Conservation (phyloP, 208 protist species). For the Trypanosoma platydactyli region DNA sequence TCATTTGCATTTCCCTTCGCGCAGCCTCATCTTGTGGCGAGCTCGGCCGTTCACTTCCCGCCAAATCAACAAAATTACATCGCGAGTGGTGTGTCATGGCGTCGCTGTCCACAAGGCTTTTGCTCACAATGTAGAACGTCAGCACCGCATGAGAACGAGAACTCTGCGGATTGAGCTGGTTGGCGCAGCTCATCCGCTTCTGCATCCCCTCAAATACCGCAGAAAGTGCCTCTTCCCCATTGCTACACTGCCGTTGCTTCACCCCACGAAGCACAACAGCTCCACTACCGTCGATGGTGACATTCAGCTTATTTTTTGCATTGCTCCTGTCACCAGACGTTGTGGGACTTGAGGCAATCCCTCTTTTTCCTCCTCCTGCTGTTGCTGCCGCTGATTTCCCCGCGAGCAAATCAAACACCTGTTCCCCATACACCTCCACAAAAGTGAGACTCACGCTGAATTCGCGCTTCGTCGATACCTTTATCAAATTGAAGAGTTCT, state of each 20-base stretch:
- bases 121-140: conserved; percentile 70
- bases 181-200: conserved; percentile 48
- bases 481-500: conserved; percentile 60
- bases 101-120: conserved; percentile 75
- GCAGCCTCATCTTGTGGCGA: conserved; percentile 21
- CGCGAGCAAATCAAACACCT: conserved; percentile 66
- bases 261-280: conserved; percentile 39
- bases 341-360: background rate
- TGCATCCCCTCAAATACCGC: conserved; percentile 77
- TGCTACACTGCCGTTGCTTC: conserved; percentile 35
- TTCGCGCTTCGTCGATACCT: conserved; percentile 32
- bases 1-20: conserved; percentile 26
- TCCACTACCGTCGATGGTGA: conserved; percentile 36
- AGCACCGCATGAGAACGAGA: conserved; percentile 83
- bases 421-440: conserved; percentile 76
- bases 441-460: conserved; percentile 63
- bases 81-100: conserved; percentile 49
- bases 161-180: conserved; percentile 42
- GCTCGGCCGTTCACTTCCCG: conserved; percentile 73
- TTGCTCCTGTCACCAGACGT: background rate
- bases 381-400: background rate
- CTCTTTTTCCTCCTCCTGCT: background rate
- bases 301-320: conserved; percentile 20
- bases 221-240: conserved; percentile 79
- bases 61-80: conserved; percentile 93